These are phyloP conservation scores for Brasilioporus rufonigricans DNA, from an alignment of 768 basidiomycete genomes.

Conservation along the genomic window DNA sequence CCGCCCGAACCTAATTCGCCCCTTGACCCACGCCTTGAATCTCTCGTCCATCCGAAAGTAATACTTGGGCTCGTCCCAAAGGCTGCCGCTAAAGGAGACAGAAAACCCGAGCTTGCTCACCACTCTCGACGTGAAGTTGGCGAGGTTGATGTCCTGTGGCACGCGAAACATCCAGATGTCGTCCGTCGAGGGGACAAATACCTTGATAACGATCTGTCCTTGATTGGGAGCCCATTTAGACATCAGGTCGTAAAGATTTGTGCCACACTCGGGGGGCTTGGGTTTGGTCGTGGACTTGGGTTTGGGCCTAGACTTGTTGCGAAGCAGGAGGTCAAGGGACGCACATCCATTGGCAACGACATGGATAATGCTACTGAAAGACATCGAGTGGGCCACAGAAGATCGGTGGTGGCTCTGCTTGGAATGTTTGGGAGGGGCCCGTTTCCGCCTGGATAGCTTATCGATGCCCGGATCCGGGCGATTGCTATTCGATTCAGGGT, in stretches of 20 bases:
- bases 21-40: conserved; percentile 35
- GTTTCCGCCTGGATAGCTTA: not conserved
- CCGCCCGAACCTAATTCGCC: conserved; percentile 32
- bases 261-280: not conserved
- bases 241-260: not conserved
- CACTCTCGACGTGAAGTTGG: conserved; percentile 32
- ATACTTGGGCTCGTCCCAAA: conserved; percentile 28
- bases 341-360: conserved; percentile 14
- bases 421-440: not conserved
- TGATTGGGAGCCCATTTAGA: conserved; percentile 33
- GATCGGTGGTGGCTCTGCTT: conserved; percentile 11
- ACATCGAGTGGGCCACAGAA: conserved; percentile 14
- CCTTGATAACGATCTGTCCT: conserved; percentile 38
- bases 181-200: conserved; percentile 38
- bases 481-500: not conserved
- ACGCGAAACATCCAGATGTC: conserved; percentile 41
- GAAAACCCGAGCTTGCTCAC: conserved; percentile 36
- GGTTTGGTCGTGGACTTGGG: not conserved
- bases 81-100: conserved; percentile 33
- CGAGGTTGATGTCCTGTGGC: conserved; percentile 30
- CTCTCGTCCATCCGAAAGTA: conserved; percentile 30
- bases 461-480: not conserved
- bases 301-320: conserved; percentile 10
- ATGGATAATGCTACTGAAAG: conserved; percentile 13
- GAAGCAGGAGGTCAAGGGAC: conserved; percentile 17